Evolutionary conservation across 1,284 basidiomycete species (phyloP), one percentile per base, ranked within the genome.

Genomic region (Ganoderma leucocontextum): DNA sequence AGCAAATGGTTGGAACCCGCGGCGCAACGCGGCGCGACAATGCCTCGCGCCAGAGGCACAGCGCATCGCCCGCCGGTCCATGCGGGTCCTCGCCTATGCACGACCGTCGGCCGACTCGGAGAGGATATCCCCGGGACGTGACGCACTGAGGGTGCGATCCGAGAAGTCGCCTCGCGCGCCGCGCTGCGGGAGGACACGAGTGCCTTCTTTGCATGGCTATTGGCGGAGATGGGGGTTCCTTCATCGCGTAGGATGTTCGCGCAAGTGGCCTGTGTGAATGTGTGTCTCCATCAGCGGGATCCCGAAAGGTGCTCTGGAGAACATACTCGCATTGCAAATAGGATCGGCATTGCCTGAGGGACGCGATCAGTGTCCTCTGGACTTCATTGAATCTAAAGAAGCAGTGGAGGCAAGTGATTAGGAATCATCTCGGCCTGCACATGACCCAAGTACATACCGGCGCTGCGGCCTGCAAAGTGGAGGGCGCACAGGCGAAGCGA

Each of bases 271-370:
- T 17, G 13, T 35, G 33, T 55, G 29, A 17, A 29, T 13, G 1
- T 55, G 15, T 3, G 22, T 53, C 25, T 36, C 61, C 36, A 55
- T 63, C 49, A 55, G 49, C 49, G 62, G 62, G 49, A 49, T 52
- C 17, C 62, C 52, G 39, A 55, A 17, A 41, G 52, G 12, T 55
- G 17, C 52, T 35, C 47, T 49, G 4, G 22, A 10, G n/a, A 19
- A 10, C 8, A 36, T 10, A 12, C 35, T n/a, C 15, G 12, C 15
- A 36, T 58, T 58, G 55, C 55, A 38, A 58, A 53, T 25, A 25
- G 35, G n/a, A n/a, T 58, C 36, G 62, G 33, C 62, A 55, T 63
- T 55, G 61, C 9, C 44, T 36, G 44, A 36, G 47, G 44, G n/a
- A 19, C 47, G 35, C 17, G 17, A 55, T 58, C 55, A 33, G 55